These are phyloP conservation scores for Tetragonia tetragonoides DNA, from an alignment of 148 eudicot genomes.

Conservation along the genomic window DNA sequence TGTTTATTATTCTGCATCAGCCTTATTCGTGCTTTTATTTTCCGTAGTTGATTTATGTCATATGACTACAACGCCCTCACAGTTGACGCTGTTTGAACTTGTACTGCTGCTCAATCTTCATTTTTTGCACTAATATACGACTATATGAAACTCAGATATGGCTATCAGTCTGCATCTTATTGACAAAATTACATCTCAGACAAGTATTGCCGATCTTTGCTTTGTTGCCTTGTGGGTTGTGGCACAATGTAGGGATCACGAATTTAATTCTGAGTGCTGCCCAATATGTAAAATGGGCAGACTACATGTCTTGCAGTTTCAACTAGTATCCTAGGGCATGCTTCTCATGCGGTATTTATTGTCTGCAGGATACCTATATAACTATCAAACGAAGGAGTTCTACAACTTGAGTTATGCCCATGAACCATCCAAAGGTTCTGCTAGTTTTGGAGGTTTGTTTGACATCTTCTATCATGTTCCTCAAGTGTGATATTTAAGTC, in stretches of 20 bases:
- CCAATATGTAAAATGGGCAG: not conserved
- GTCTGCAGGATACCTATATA: conserved; percentile 82
- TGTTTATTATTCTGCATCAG: not conserved
- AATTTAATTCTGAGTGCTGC: not conserved
- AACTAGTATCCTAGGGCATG: not conserved
- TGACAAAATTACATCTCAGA: not conserved
- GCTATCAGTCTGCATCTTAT: not conserved
- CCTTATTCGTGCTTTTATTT: not conserved
- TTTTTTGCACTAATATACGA: not conserved
- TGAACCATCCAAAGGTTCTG: conserved; percentile 77
- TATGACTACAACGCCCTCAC: too few species aligned
- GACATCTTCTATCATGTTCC: conserved; percentile 12
- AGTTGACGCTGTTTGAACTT: not conserved
- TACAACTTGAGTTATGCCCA: conserved; percentile 86
- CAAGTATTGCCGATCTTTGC: not conserved
- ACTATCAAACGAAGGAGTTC: conserved; percentile 92
- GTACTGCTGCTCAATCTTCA: not conserved
- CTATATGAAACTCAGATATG: not conserved
- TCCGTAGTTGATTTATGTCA: not conserved
- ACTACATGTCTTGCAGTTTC: not conserved
- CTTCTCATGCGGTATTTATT: conserved; percentile 3
- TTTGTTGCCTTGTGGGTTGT: not conserved
- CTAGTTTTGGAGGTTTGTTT: conserved; percentile 79
- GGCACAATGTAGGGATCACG: not conserved
- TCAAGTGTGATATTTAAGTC: not conserved